Evolutionary conservation across 352 stramenopile genomes (phyloP).

Genomic region (Globisporangium camurandrum): DNA sequence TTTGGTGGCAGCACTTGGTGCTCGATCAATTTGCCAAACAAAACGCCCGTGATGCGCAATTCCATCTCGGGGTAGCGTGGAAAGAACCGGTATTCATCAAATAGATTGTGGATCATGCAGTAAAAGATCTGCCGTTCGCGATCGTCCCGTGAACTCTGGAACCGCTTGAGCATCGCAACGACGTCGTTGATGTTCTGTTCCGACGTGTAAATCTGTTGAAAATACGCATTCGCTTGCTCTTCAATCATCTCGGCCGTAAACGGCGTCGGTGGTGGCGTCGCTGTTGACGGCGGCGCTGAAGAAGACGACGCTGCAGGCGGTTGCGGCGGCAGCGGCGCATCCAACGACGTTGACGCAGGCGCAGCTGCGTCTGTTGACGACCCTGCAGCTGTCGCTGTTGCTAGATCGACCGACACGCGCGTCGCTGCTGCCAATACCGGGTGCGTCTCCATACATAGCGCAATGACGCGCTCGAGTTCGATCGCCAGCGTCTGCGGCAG

Average conservation of each 20-base stretch:
- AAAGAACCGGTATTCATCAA: constrained; percentile 99
- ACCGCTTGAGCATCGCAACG: constrained; percentile 97
- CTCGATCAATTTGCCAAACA: constrained; percentile 98
- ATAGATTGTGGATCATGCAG: constrained; percentile 99
- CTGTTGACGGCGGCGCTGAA: not conserved
- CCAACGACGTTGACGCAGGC: not conserved
- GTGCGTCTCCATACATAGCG: constrained; percentile 76
- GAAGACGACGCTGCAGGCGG: not conserved
- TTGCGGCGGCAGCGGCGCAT: not conserved
- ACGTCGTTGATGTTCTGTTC: constrained; percentile 98
- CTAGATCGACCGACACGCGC: not conserved
- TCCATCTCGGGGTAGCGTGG: constrained; percentile 99
- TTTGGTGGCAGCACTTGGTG: constrained; percentile 97
- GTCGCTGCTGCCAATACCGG: constrained; percentile 68
- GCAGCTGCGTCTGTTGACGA: not conserved
- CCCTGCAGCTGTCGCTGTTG: not conserved
- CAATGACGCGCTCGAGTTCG: constrained; percentile 80
- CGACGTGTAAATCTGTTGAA: constrained; percentile 99
- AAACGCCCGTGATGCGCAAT: constrained; percentile 96
- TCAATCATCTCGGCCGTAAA: constrained; percentile 95
- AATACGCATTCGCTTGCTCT: constrained; percentile 97
- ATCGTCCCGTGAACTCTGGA: constrained; percentile 93
- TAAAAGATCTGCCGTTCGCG: constrained; percentile 99
- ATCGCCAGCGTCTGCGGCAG: constrained; percentile 62
- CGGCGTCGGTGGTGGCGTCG: constrained; percentile 6